Conservation (phyloP, 1,284 basidiomycete genomes). For the Fomitopsis pinicola region DNA sequence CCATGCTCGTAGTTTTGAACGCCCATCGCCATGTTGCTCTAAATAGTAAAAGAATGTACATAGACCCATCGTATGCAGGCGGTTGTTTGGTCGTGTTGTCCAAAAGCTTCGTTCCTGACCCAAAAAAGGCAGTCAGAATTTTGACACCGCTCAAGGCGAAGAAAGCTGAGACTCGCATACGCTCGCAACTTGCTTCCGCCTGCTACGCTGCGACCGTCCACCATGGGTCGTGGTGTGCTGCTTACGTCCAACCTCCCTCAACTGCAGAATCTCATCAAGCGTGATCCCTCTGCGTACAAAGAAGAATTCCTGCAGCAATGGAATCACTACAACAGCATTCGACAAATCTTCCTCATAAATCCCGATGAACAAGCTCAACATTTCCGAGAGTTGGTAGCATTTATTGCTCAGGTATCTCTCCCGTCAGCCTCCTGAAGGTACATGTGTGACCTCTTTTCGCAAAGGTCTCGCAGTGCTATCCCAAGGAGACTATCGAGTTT, state of each 20-base stretch:
- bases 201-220: neutral
- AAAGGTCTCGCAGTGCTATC: constrained; percentile 87
- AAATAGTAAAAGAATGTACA: too few relatives aligned
- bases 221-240: constrained; percentile 57
- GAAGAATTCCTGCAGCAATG: constrained; percentile 99
- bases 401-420: constrained; percentile 68
- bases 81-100: constrained; percentile 7
- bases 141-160: neutral
- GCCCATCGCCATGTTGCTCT: too few relatives aligned
- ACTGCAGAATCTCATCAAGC: constrained; percentile 95
- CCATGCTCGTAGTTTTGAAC: too few relatives aligned
- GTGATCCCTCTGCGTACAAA: constrained; percentile 87
- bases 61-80: neutral
- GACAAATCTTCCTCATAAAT: constrained; percentile 79
- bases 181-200: neutral
- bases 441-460: neutral
- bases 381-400: constrained; percentile 83
- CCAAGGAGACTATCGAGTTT: constrained; percentile 80
- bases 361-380: constrained; percentile 78
- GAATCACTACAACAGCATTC: constrained; percentile 90
- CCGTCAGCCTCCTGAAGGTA: neutral
- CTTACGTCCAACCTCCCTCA: constrained; percentile 73
- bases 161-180: neutral
- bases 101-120: constrained; percentile 14
- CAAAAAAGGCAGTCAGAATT: constrained; percentile 9